phyloP scores from a whole-genome alignment of 306 rosid species.

The Urtica urens region DNA sequence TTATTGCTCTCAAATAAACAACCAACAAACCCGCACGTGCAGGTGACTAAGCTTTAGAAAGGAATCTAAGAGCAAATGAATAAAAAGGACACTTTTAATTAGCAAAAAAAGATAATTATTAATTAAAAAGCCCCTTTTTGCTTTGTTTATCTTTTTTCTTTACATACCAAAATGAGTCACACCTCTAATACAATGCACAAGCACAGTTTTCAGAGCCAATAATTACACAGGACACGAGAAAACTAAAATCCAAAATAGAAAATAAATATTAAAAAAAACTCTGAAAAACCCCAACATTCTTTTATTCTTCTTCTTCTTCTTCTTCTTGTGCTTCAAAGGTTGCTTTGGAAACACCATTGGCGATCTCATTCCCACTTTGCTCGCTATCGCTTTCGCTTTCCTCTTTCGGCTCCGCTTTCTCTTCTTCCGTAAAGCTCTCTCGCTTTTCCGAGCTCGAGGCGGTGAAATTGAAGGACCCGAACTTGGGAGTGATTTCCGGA shows the following conservation, averaged over 20 bases:
- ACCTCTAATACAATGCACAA: background rate
- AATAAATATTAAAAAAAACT: background rate
- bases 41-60: background rate
- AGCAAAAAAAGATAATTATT: background rate
- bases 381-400: background rate
- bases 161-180: background rate
- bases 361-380: background rate
- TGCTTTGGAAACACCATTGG: background rate
- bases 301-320: background rate
- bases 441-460: background rate
- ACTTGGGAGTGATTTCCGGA: conserved; percentile 35
- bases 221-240: background rate
- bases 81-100: background rate
- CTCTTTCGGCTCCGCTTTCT: background rate
- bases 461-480: conserved; percentile 33
- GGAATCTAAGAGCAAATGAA: background rate
- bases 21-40: conserved; percentile 2
- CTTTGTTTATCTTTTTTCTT: background rate
- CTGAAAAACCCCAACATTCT: background rate
- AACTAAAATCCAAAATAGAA: background rate
- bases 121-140: background rate
- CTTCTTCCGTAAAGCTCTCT: background rate
- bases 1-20: background rate
- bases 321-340: background rate
- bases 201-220: background rate